phyloP scores from a whole-genome alignment of 257 asterid species.

The Henckelia pumila region DNA sequence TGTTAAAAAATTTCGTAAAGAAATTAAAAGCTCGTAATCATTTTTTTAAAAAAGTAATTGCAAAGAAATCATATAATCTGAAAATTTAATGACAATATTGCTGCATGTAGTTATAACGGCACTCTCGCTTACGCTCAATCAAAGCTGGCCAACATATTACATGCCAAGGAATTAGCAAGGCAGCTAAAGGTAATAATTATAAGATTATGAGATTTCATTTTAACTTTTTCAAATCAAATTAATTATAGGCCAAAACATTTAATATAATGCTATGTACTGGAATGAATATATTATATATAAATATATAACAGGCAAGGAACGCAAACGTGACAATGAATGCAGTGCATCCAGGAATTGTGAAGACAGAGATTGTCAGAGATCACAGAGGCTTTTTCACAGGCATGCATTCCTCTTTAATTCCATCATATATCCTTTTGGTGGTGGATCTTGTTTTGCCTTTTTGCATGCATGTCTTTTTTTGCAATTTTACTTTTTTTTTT shows the following conservation, averaged over 20 bases:
- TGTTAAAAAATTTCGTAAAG: no score
- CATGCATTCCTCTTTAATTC: conserved; percentile 34
- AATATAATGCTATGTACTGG: not conserved
- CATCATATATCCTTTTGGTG: conserved; percentile 6
- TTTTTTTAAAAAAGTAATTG: no score
- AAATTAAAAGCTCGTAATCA: no score
- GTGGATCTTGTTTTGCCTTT: conserved; percentile 4
- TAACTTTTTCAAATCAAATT: no score
- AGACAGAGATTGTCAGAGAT: conserved; percentile 90
- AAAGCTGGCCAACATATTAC: conserved; percentile 81
- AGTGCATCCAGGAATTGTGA: conserved; percentile 91
- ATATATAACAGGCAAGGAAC: conserved; percentile 55
- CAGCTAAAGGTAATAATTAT: conserved; percentile 68
- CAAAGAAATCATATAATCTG: no score
- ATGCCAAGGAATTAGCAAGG: conserved; percentile 82
- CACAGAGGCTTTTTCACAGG: conserved; percentile 96
- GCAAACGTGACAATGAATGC: conserved; percentile 92
- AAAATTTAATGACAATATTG: not conserved
- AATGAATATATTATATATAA: not conserved
- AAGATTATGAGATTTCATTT: no score
- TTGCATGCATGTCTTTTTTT: conserved; percentile 2
- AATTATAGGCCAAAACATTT: no score
- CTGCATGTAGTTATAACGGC: conserved; percentile 79
- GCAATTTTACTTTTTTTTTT: conserved; percentile 9
- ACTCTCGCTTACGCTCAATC: conserved; percentile 89